Evolutionary conservation across 257 asterid genomes (phyloP).

Genomic region (Jacaranda copaia): DNA sequence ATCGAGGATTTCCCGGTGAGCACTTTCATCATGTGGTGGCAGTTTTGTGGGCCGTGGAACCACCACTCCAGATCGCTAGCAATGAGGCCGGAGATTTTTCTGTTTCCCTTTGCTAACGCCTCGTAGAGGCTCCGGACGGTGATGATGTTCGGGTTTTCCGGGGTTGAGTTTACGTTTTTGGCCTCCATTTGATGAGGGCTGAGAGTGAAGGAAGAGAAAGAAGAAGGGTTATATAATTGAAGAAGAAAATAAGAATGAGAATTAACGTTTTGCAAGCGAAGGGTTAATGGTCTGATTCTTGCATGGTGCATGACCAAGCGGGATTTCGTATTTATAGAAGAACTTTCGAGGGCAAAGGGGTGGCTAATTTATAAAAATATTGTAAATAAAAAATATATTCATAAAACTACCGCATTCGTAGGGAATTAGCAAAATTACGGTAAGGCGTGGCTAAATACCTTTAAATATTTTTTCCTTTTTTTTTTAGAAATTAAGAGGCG

Average conservation of each 20-base stretch:
- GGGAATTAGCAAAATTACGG: no score
- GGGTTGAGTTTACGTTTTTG: background rate
- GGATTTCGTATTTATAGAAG: background rate
- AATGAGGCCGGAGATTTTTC: conserved; percentile 40
- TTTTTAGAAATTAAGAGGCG: no score
- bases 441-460: no score
- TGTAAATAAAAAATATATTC: no score
- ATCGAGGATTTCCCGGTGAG: conserved; percentile 68
- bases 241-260: background rate
- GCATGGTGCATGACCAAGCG: background rate
- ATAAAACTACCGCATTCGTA: no score
- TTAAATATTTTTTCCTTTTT: no score
- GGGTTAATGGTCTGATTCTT: background rate
- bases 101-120: conserved; percentile 55
- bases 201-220: no score
- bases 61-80: conserved; percentile 88
- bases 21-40: conserved; percentile 92
- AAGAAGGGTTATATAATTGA: background rate
- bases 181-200: background rate
- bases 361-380: no score
- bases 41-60: conserved; percentile 96
- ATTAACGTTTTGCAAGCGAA: background rate
- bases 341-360: background rate
- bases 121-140: conserved; percentile 64
- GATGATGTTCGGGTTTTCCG: conserved; percentile 45